A percentile compares a stretch with the other conserved stretches of the same genome.
These are phyloP conservation scores for Zymoseptoria ardabiliae DNA, from an alignment of 2,329 filamentous ascomycete genomes.

Conservation along the genomic window DNA sequence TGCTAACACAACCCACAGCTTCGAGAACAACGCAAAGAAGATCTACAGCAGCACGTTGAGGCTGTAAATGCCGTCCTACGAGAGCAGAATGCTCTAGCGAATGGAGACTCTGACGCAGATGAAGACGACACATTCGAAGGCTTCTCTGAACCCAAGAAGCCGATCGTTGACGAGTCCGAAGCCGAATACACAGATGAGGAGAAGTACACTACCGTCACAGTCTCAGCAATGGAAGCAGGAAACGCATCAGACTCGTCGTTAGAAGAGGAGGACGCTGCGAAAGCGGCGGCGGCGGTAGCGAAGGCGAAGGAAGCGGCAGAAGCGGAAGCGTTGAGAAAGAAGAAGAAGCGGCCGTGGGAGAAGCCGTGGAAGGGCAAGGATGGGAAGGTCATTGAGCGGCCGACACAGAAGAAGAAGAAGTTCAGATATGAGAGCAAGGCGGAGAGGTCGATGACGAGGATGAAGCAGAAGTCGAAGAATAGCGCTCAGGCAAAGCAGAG, in stretches of 20 bases:
- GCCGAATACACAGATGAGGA: slow-evolving; percentile 97
- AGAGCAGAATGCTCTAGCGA: slow-evolving; percentile 38
- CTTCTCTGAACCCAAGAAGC: slow-evolving; percentile 10
- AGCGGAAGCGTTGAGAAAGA: slow-evolving; percentile 30
- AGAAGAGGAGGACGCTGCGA: slow-evolving; percentile 28
- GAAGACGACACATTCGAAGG: slow-evolving; percentile 26
- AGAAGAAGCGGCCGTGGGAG: slow-evolving; percentile 41
- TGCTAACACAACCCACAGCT: slow-evolving; percentile 48
- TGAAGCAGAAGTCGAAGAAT: slow-evolving; percentile 62
- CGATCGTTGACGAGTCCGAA: slow-evolving; percentile 39
- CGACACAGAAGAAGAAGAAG: slow-evolving; percentile 69
- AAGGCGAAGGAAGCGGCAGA: slow-evolving; percentile 21
- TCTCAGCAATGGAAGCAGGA: slow-evolving; percentile 63
- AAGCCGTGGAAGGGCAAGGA: slow-evolving; percentile 40
- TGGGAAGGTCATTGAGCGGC: slow-evolving; percentile 26
- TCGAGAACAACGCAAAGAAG: slow-evolving; percentile 71
- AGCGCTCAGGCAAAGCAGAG: slow-evolving; percentile 55
- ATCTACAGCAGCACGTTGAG: slow-evolving; percentile 74
- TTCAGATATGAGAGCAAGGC: slow-evolving; percentile 88
- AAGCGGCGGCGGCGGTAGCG: slow-evolving; percentile 13
- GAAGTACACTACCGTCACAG: slow-evolving; percentile 87
- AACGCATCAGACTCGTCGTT: slow-evolving; percentile 24
- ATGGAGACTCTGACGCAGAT: slow-evolving; percentile 22
- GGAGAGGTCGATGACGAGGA: slow-evolving; percentile 58
- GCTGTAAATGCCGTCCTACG: slow-evolving; percentile 65